Percentiles rank a stretch among this genome's conserved stretches.
These are phyloP conservation scores for Parascedosporium putredinis DNA, from an alignment of 2,329 filamentous ascomycete species.

Conservation along the genomic window DNA sequence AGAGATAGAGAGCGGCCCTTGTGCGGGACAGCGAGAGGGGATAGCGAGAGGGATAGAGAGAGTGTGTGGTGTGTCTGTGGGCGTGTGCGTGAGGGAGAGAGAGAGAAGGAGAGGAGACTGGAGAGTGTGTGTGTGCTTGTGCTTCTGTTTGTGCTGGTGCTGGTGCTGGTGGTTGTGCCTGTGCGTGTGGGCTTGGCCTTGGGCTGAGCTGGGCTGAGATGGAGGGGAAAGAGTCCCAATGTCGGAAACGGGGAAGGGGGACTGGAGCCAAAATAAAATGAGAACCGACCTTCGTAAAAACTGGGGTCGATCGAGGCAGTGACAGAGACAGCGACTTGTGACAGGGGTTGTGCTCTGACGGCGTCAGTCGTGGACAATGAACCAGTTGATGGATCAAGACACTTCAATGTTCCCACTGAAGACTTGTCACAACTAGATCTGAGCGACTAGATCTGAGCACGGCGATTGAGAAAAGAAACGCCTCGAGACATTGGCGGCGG, in stretches of 20 bases:
- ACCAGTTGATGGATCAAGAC: too few species aligned
- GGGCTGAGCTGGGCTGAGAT: slow-evolving; percentile 4
- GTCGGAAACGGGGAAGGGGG: slow-evolving; percentile 4
- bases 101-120: too few species aligned
- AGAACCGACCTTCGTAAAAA: not conserved
- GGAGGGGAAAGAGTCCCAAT: not conserved
- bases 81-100: too few species aligned
- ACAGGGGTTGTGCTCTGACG: not conserved
- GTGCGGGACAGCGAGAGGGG: too few species aligned
- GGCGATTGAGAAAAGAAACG: too few species aligned
- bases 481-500: too few species aligned
- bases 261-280: not conserved
- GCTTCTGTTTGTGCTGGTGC: slow-evolving; percentile 4
- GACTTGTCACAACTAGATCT: too few species aligned
- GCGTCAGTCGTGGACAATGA: not conserved
- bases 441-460: too few species aligned
- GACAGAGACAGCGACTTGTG: not conserved
- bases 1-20: too few species aligned
- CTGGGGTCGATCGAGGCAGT: slow-evolving; percentile 3
- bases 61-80: too few species aligned
- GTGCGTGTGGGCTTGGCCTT: slow-evolving; percentile 1
- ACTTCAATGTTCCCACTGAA: too few species aligned
- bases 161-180: not conserved
- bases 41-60: too few species aligned
- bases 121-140: not conserved